Evolutionary conservation across 2,329 filamentous ascomycete genomes (phyloP), one percentile per base, ranked within the genome.

Genomic region (Escovopsis weberi): DNA sequence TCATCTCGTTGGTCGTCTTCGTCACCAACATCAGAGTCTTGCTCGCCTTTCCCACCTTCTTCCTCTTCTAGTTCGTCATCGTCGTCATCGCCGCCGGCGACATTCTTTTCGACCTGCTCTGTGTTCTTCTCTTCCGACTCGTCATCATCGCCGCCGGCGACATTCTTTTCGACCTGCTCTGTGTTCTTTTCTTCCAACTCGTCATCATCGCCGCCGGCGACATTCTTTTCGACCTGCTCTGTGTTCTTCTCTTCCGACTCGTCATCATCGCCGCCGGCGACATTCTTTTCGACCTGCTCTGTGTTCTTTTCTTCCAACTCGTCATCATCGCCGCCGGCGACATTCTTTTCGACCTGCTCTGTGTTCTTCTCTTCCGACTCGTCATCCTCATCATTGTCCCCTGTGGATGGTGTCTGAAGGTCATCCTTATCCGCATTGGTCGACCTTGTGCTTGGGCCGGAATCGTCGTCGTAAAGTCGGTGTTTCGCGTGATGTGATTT

Each of bases 401-500:
- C 23, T 23, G 23, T 32, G 11, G 37, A 51, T 51, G 8, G 42
- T 32, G 8, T 32, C 8, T 9, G 28, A 32, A 9, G 28, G 4
- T 32, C 28, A 11, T 38, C 18, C 15, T 26, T 1, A 15, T 19
- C 46, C 43, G 42, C 52, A 5, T 50, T 47, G 10, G 38, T n/a
- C 32, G 19, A 37, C 12, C n/a, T 15, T 36, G 38, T 26, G 3
- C 42, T 47, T 18, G 44, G 12, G 5, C 48, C 37, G 7, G 43
- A 48, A 15, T 56, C 50, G 7, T 49, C 52, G 19, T 59, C 57
- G 7, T 57, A 51, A 12, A 65, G 42, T 6, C 61, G 56, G 44
- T 93, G 82, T 58, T 85, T 89, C 36, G 79, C 70, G 59, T 95
- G 88, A 44, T 78, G 82, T 4, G 70, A 73, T 58, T 86, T 84